Evolutionary conservation across 306 rosid species (phyloP).

Genomic region (Vigna unguiculata): DNA sequence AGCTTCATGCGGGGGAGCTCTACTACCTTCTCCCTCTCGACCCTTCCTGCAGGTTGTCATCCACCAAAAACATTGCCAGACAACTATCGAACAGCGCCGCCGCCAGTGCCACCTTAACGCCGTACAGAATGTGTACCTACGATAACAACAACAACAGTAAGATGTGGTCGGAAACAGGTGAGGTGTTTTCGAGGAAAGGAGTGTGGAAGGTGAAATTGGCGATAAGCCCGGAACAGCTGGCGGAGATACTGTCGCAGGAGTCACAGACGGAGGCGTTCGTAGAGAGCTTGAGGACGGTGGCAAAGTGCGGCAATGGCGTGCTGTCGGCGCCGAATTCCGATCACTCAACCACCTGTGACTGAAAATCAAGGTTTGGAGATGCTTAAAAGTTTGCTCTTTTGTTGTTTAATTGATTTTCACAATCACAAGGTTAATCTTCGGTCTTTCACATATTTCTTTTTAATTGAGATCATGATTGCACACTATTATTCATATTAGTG

Average conservation of each 20-base stretch:
- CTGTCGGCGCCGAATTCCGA: constrained; percentile 59
- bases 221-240: constrained; percentile 70
- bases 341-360: constrained; percentile 36
- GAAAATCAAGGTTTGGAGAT: constrained; percentile 15
- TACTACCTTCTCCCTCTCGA: constrained; percentile 80
- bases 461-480: not conserved
- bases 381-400: not conserved
- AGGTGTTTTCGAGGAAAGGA: constrained; percentile 63
- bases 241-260: constrained; percentile 73
- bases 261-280: constrained; percentile 70
- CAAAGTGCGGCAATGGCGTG: constrained; percentile 65
- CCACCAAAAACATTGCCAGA: not conserved
- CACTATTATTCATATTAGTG: no score
- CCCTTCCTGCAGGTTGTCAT: constrained; percentile 23
- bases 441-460: not conserved
- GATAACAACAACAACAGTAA: constrained; percentile 52
- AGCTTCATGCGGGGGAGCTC: constrained; percentile 55
- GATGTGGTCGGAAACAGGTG: constrained; percentile 47
- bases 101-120: constrained; percentile 46
- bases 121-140: constrained; percentile 68
- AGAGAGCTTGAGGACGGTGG: constrained; percentile 78
- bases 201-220: constrained; percentile 91
- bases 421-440: not conserved
- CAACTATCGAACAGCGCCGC: not conserved
- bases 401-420: not conserved